Evolutionary conservation across 108 stramenopile species (phyloP), one percentile per base, ranked within the genome.

Genomic region (Parietichytrium sp.): DNA sequence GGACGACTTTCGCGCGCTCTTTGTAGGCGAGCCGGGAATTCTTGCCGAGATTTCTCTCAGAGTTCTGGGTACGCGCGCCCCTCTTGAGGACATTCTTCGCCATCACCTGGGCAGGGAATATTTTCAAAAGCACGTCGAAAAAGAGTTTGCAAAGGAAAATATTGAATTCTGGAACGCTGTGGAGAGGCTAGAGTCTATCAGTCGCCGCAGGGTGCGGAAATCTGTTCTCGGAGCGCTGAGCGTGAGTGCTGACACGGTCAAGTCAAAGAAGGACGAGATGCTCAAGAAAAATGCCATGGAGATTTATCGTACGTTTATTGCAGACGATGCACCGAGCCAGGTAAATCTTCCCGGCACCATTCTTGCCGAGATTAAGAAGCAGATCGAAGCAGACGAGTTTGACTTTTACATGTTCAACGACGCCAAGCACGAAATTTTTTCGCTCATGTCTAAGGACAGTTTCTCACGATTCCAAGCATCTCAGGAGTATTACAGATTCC

Each of bases 351-450:
- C 61, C 0, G 61, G 38, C 6, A 12, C 61, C 6, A 72, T 72
- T 0, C 38, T 72, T 20, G 61, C 61, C 13, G 4, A 8, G 16
- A 72, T 72, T 3, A 72, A 72, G 61, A 42, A 10, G 38, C 36
- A 72, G 61, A 20, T 72, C 13, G 61, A 72, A 6, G 20, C 6
- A 6, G 61, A 45, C 13, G 45, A 72, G 29, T 72, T 33, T 3
- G 61, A 72, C 61, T 72, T 72, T 25, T 45, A 72, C 15, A 72
- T 72, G 61, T 72, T 72, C 61, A 45, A 33, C 16, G 61, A 72
- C 8, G 61, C 61, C 6, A 72, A 72, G 42, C 6, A 10, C n/a
- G 61, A 72, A 42, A 42, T 72, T n/a, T 72, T 72, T 42, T 45
- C 38, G 23, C 61, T 72, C 61, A 72, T 72, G 61, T 45, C 33